Base-by-base conservation (phyloP, 1,284 basidiomycete species). In the Rhizoctonia solani region DNA sequence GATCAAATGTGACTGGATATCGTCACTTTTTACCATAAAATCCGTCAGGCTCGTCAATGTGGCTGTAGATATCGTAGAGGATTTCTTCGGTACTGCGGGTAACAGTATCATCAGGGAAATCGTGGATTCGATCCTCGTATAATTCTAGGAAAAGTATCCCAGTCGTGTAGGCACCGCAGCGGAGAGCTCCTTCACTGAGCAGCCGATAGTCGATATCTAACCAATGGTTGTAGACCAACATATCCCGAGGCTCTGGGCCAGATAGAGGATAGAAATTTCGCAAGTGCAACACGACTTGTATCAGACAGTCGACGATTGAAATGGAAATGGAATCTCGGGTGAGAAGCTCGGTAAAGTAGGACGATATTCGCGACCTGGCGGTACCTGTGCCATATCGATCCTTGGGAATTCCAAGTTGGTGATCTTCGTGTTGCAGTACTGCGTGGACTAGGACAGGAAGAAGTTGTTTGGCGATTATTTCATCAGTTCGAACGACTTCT, bases 1-100 rank as follows among this genome's bases (percentile, higher is more conserved):
- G 47, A 95, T 81, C 37, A 98, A 82, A 67, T 94, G 89, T 46
- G 86, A 83, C 29, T 85, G 83, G 13, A 92, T 82, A 73, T 98
- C 86, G 30, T 78, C 77, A 21, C 70, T 70, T 69, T 87, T 83
- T 93, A 1, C 93, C 94, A 76, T 99, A 99, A 76, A 99, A 99
- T 0, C 96, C 94, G 73, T 99, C 96, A 0, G 95, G 95, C 74
- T 99, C 96, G 74, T 97, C 94, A 68, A 99, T 93, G 74, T 93
- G 92, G 70, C 87, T 88, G 75, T 98, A 99, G 58, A 98, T 93
- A 61, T 90, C 87, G 77, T 95, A 97, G 50, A 98, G 80, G 34
- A 95, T 82, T 47, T 85, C 78, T 75, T 90, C 88, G 2, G 81
- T 76, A 11, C 77, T 56, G 19, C 58, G 58, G 4, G 44, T 74